phyloP scores from a whole-genome alignment of 371 early-diverging fungal genomes.

The Smittium mucronatum region DNA sequence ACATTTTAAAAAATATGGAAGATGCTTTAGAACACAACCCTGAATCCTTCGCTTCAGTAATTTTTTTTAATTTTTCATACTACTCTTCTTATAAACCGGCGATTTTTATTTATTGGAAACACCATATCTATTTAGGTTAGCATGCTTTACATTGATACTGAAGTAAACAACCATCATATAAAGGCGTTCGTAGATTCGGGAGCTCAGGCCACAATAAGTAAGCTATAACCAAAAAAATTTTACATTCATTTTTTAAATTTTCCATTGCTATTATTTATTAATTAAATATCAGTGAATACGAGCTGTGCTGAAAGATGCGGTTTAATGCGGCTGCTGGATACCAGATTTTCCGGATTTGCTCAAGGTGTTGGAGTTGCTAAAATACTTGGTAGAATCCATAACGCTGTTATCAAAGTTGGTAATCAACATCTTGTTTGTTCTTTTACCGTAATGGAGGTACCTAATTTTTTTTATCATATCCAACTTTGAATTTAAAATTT shows the following conservation, averaged over 20 bases:
- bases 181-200: slow-evolving; percentile 96
- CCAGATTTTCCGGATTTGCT: slow-evolving; percentile 80
- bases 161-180: slow-evolving; percentile 73
- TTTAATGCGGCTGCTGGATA: slow-evolving; percentile 79
- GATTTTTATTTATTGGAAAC: not conserved
- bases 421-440: slow-evolving; percentile 67
- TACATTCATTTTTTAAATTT: not conserved
- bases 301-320: slow-evolving; percentile 75
- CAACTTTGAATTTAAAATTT: too few species aligned
- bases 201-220: slow-evolving; percentile 85
- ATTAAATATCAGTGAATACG: slow-evolving; percentile 60
- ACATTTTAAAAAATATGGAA: slow-evolving; percentile 73
- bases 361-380: slow-evolving; percentile 91
- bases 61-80: not conserved
- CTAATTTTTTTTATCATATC: not conserved
- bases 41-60: slow-evolving; percentile 74
- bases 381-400: slow-evolving; percentile 87
- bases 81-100: not conserved
- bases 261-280: slow-evolving; percentile 21
- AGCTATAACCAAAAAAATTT: not conserved
- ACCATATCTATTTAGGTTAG: slow-evolving; percentile 29
- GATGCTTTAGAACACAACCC: slow-evolving; percentile 91
- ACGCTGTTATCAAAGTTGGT: slow-evolving; percentile 67
- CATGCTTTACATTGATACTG: slow-evolving; percentile 79
- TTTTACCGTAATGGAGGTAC: slow-evolving; percentile 84